Evolutionary conservation across 441 rosid species (phyloP).

Genomic region (Dalechampia spathulata): DNA sequence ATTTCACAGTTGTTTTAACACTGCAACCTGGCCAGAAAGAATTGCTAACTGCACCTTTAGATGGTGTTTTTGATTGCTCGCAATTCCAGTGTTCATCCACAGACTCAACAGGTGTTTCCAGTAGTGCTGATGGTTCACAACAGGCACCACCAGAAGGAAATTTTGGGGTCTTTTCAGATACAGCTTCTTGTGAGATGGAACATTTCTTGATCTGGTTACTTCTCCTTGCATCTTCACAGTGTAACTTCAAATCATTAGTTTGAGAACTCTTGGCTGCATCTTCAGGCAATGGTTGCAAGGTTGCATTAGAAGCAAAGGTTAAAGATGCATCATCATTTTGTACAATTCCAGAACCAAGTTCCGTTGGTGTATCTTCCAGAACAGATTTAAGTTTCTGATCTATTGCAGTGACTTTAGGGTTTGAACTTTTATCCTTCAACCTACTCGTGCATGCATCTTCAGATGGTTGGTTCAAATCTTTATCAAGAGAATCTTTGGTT

Average conservation of each 20-base stretch:
- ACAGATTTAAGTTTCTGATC: constrained; percentile 17
- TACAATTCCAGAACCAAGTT: constrained; percentile 4
- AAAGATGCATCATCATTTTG: constrained; percentile 6
- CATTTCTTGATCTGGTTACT: no score
- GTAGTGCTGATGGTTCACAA: constrained; percentile 13
- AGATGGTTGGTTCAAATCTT: constrained; percentile 4
- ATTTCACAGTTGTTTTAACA: constrained; percentile 27
- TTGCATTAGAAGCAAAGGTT: no score
- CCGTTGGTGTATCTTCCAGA: constrained; percentile 15
- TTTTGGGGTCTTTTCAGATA: background rate
- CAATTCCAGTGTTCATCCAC: constrained; percentile 20
- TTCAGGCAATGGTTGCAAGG: no score
- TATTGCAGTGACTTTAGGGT: constrained; percentile 7
- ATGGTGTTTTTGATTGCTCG: constrained; percentile 21
- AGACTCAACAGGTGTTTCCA: constrained; percentile 15
- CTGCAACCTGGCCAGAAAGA: no score
- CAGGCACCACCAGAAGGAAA: constrained; percentile 12
- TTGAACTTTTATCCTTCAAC: constrained; percentile 13
- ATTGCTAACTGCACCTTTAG: constrained; percentile 21
- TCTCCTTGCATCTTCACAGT: no score
- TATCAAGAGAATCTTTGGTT: constrained; percentile 1
- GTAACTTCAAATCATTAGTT: no score
- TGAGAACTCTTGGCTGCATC: no score
- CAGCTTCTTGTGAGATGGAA: constrained; percentile 5
- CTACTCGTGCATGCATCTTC: constrained; percentile 8